Conservation (phyloP, 2,329 filamentous ascomycete species). For the Metarhizium anisopliae region DNA sequence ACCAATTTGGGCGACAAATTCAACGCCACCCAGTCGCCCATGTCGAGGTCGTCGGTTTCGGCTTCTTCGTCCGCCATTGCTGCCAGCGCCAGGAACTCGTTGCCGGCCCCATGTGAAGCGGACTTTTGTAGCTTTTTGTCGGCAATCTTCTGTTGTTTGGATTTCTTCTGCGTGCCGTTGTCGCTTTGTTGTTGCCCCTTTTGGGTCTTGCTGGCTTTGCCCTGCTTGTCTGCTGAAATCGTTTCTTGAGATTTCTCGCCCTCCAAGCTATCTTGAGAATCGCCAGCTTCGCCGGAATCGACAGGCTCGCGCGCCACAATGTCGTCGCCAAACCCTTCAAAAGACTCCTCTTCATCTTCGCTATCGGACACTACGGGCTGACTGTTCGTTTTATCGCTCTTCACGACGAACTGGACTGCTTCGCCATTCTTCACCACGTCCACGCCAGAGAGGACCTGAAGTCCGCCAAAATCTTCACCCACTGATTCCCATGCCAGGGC, state of each 20-base stretch:
- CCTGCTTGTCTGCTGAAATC: slow-evolving; percentile 4
- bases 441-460: slow-evolving; percentile 88
- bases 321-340: slow-evolving; percentile 55
- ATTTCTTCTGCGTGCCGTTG: background rate
- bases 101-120: slow-evolving; percentile 26
- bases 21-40: slow-evolving; percentile 71
- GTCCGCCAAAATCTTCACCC: slow-evolving; percentile 84
- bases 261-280: slow-evolving; percentile 22
- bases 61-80: slow-evolving; percentile 43
- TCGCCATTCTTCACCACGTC: slow-evolving; percentile 65
- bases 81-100: slow-evolving; percentile 45
- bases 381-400: slow-evolving; percentile 12
- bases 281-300: slow-evolving; percentile 22
- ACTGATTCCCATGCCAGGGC: slow-evolving; percentile 60
- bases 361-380: slow-evolving; percentile 10
- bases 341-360: slow-evolving; percentile 42
- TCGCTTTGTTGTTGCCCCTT: slow-evolving; percentile 13
- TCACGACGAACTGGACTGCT: slow-evolving; percentile 46
- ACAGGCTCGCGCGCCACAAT: slow-evolving; percentile 22
- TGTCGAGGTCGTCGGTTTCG: slow-evolving; percentile 52
- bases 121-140: slow-evolving; percentile 26
- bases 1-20: slow-evolving; percentile 64
- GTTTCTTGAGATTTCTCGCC: slow-evolving; percentile 10
- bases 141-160: slow-evolving; percentile 22
- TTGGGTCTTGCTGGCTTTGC: slow-evolving; percentile 12